Evolutionary conservation across 805 yeast genomes (phyloP).

Genomic region (Kazachstania viticola): DNA sequence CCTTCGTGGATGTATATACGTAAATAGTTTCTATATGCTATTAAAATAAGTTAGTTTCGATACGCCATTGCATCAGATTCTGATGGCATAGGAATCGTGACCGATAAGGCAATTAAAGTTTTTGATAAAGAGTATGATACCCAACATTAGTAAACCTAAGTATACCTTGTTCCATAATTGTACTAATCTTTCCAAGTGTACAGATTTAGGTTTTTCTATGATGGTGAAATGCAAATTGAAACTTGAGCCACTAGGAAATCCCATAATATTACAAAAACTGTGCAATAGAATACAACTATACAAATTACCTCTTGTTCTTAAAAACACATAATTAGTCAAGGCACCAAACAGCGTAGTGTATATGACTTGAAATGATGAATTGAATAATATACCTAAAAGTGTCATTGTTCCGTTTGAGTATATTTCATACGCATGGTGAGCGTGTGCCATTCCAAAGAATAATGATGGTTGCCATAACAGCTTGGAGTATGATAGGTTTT

Average conservation of each 20-base stretch:
- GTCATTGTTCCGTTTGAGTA: slow-evolving; percentile 10
- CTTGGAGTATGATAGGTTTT: slow-evolving; percentile 3
- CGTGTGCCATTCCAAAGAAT: slow-evolving; percentile 27
- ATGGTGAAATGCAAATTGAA: slow-evolving; percentile 9
- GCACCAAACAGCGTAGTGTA: slow-evolving; percentile 26
- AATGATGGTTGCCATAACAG: slow-evolving; percentile 17
- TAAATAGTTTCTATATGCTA: too few species aligned
- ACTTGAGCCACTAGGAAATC: slow-evolving; percentile 23
- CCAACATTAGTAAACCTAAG: slow-evolving; percentile 10
- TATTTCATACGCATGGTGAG: slow-evolving; percentile 25
- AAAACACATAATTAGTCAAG: slow-evolving; percentile 21
- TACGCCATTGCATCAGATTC: background rate
- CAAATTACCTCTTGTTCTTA: slow-evolving; percentile 21
- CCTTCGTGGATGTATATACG: too few species aligned
- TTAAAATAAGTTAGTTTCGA: too few species aligned
- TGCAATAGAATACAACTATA: slow-evolving; percentile 23
- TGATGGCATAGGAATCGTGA: background rate
- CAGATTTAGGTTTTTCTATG: slow-evolving; percentile 2
- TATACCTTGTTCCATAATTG: slow-evolving; percentile 18
- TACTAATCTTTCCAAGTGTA: slow-evolving; percentile 2
- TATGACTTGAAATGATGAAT: slow-evolving; percentile 14
- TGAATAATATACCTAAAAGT: slow-evolving; percentile 9
- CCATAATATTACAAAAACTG: slow-evolving; percentile 22
- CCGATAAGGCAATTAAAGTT: background rate
- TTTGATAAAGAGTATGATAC: slow-evolving; percentile 12